Percentiles rank a stretch among this genome's conserved stretches.
phyloP scores from a whole-genome alignment of 148 eudicot species.

The Rhododendron mucronatum region DNA sequence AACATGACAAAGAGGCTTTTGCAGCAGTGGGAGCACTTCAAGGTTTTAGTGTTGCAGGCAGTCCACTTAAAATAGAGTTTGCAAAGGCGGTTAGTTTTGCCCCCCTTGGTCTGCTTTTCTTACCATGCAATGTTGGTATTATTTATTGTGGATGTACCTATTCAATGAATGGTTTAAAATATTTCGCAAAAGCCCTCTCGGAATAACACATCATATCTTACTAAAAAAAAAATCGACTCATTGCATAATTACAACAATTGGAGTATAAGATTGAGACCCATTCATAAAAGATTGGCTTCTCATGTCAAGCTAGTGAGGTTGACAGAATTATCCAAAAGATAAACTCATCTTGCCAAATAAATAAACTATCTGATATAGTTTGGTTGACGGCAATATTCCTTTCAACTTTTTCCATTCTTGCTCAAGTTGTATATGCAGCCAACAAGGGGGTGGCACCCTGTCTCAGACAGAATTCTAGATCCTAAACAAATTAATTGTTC shows the following conservation, averaged over 20 bases:
- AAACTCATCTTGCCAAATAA: not conserved
- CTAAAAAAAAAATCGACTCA: not conserved
- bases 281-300: not conserved
- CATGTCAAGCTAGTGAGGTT: not conserved
- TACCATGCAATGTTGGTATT: conserved; percentile 11
- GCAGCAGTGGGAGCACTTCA: conserved; percentile 65
- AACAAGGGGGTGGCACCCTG: not conserved
- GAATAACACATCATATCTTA: not conserved
- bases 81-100: conserved; percentile 91
- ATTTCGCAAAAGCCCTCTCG: conserved; percentile 5
- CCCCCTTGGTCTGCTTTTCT: conserved; percentile 33
- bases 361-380: not conserved
- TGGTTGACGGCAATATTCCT: not conserved
- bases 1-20: conserved; percentile 59
- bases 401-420: not conserved
- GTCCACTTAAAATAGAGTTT: conserved; percentile 78
- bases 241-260: not conserved
- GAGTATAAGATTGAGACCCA: not conserved
- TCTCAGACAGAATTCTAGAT: not conserved
- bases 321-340: not conserved
- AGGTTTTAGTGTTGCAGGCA: conserved; percentile 58
- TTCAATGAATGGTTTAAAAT: not conserved
- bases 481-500: not conserved
- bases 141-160: conserved; percentile 13
- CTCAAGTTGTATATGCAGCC: not conserved